A percentile compares a stretch with the other conserved stretches of the same genome.
phyloP scores from a whole-genome alignment of 305 asterid species.

The Solanum chacoense region DNA sequence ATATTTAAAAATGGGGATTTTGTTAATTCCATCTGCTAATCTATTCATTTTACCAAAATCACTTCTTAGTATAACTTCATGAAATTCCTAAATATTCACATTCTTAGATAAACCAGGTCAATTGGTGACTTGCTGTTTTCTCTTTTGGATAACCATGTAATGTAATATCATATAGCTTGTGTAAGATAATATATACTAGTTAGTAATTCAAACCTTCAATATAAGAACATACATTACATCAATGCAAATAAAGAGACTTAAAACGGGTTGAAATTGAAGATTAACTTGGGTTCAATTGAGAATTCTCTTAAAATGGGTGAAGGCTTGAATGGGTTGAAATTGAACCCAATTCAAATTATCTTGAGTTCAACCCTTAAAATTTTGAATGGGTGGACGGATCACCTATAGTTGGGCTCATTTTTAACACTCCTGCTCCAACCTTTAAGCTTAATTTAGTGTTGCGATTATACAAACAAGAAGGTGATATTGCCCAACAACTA shows the following conservation, averaged over 20 bases:
- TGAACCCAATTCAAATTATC: no score
- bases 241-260: no score
- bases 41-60: neutral
- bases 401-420: no score
- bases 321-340: fast-evolving
- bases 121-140: neutral
- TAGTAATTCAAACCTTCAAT: no score
- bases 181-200: neutral
- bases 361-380: no score
- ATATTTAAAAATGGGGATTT: neutral
- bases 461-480: neutral
- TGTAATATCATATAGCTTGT: neutral
- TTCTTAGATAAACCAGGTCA: neutral
- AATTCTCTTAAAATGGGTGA: no score
- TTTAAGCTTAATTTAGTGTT: neutral
- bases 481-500: neutral
- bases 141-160: neutral
- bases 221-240: no score
- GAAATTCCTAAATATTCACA: neutral
- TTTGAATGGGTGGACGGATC: fast-evolving
- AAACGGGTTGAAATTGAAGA: no score
- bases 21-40: neutral
- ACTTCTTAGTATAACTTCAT: neutral
- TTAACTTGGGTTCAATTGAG: no score
- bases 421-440: neutral